These are phyloP conservation scores for Capsicum chinense DNA, from an alignment of 257 asterid species.

Conservation along the genomic window DNA sequence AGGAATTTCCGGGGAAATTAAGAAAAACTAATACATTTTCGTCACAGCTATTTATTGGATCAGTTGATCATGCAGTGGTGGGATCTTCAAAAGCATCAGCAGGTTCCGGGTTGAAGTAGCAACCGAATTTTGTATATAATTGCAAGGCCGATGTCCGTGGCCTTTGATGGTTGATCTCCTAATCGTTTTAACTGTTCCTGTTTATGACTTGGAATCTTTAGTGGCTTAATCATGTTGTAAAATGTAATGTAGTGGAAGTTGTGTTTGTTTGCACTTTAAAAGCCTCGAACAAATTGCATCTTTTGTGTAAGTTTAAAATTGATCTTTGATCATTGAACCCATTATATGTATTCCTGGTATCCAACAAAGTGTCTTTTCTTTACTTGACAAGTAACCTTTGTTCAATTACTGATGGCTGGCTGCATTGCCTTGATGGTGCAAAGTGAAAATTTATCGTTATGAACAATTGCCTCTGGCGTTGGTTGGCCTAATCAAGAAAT, in stretches of 20 bases:
- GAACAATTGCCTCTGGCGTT: no score
- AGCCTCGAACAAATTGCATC: background rate
- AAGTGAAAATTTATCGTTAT: no score
- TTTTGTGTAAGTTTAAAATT: background rate
- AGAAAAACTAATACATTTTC: conserved; percentile 65
- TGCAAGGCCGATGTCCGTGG: background rate
- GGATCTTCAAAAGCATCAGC: conserved; percentile 59
- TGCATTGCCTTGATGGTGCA: no score
- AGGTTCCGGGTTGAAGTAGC: conserved; percentile 47
- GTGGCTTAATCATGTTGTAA: conserved; percentile 12
- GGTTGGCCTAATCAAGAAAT: no score
- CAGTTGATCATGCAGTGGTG: conserved; percentile 57
- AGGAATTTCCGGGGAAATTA: conserved; percentile 72
- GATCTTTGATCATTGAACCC: background rate
- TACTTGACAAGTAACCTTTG: background rate
- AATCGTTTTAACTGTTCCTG: conserved; percentile 15
- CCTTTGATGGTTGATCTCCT: background rate
- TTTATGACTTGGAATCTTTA: background rate
- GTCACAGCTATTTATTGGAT: conserved; percentile 58
- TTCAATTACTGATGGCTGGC: no score
- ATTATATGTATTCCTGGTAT: background rate
- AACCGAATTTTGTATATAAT: conserved; percentile 26
- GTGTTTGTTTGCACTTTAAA: background rate
- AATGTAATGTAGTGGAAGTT: conserved; percentile 12
- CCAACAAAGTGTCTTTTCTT: background rate